Base-by-base conservation (phyloP, 2,329 filamentous ascomycete species). In the Apiospora malaysiana region DNA sequence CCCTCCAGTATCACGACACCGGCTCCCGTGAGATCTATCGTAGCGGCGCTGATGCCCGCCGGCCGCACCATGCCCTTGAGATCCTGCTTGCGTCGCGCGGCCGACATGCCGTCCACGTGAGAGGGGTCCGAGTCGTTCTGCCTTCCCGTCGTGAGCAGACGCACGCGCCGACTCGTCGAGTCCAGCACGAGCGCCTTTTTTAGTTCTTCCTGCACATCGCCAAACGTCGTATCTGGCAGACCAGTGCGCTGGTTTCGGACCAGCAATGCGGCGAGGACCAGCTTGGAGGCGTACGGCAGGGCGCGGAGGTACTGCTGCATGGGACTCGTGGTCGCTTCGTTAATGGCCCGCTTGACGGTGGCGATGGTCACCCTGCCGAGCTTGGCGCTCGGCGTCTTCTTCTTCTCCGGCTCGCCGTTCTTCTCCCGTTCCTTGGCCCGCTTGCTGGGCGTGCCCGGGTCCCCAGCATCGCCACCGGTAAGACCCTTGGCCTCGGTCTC, bases 281-380 rank as follows among this genome's bases (percentile, higher is more conserved):
- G 85, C 78, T 98, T 98, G 16, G 92, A 91, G 37, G 91, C 88
- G 56, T 98, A 87, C 0, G 96, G 94, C 27, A 98, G 88, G 23
- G 91, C 89, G 68, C 94, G 92, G 46, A 99, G 88, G 78, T 94
- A 94, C 79, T 96, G 94, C 79, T 98, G 95, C 71, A 98, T 85
- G 1, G 96, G 96, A 70, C 94, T 97, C 4, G 93, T 94, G 0
- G 95, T 98, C 6, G 95, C 95, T 83, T 99, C 96, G 77, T 93
- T 93, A 81, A 99, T 98, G 46, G 96, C 96, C 78, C 93, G 91
- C 81, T 97, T 97, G 80, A 98, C 93, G 4, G 94, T 98, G 69
- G 93, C 91, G 77, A 98, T 98, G 0, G 94, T 98, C 51, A 99
- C 96, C 68, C 91, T 88, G 46, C 85, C 85, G 25, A 78, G 80